Conservation (phyloP, 768 basidiomycete genomes). For the Phaffia tasmanica region DNA sequence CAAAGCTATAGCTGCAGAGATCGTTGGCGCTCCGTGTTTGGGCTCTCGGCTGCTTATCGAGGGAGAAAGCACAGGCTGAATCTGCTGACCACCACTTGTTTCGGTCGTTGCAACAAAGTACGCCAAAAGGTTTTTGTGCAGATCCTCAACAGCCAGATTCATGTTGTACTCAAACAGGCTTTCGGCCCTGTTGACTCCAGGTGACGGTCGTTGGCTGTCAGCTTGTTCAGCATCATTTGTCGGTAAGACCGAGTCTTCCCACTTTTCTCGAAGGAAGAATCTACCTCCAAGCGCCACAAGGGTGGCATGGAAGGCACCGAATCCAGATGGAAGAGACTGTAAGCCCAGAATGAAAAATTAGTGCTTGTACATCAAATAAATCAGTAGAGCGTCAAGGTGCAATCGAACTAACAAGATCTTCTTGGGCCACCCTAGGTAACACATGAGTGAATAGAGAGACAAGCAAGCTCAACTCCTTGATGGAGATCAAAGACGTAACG, state of each 20-base stretch:
- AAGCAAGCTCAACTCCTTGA: constrained; percentile 72
- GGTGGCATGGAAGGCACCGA: constrained; percentile 72
- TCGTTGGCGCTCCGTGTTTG: constrained; percentile 27
- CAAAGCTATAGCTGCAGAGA: constrained; percentile 50
- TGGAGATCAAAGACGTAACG: constrained; percentile 50
- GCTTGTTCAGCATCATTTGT: constrained; percentile 56
- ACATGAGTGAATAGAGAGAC: constrained; percentile 59
- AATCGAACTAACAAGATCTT: constrained; percentile 56
- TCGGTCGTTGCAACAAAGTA: constrained; percentile 30
- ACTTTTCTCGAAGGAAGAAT: constrained; percentile 52
- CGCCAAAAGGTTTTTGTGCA: constrained; percentile 28
- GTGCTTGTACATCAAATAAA: constrained; percentile 8
- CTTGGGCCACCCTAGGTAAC: constrained; percentile 58
- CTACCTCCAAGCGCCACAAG: constrained; percentile 63
- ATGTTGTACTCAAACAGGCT: constrained; percentile 26
- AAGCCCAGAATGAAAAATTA: constrained; percentile 36
- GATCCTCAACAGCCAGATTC: constrained; percentile 26
- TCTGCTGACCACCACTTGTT: constrained; percentile 36
- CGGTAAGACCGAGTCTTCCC: constrained; percentile 51
- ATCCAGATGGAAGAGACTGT: constrained; percentile 47
- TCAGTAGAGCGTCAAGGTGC: background rate
- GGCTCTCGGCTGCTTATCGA: constrained; percentile 26
- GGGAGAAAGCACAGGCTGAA: constrained; percentile 48
- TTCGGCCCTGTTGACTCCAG: constrained; percentile 18
- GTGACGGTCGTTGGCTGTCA: constrained; percentile 42